Percentiles rank a stretch among this genome's conserved stretches.
phyloP scores from a whole-genome alignment of 345 rosid genomes.

The Acer yangbiense region DNA sequence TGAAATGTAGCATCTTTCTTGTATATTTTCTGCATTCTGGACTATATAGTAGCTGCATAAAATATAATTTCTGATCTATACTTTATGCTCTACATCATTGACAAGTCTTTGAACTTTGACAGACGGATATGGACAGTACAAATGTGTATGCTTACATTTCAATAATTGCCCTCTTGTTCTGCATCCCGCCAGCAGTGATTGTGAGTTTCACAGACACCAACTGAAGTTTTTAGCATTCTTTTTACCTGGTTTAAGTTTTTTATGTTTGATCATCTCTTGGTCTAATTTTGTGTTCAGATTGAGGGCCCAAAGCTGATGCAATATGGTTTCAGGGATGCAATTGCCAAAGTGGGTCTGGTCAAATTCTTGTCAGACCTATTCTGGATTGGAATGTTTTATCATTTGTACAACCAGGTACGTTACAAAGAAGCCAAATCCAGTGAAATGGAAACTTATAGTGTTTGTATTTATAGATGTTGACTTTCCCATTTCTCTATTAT shows the following conservation, averaged over 20 bases:
- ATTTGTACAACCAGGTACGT: constrained; percentile 52
- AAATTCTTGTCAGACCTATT: constrained; percentile 50
- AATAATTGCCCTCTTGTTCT: constrained; percentile 48
- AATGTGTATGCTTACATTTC: constrained; percentile 56
- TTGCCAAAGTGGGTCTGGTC: constrained; percentile 47
- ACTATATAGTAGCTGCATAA: background rate
- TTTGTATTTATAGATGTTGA: background rate
- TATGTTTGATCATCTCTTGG: background rate
- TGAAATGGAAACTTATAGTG: background rate
- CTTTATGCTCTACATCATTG: background rate
- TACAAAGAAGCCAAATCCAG: background rate
- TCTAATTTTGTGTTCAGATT: constrained; percentile 32
- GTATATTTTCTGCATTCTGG: background rate
- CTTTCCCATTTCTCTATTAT: background rate
- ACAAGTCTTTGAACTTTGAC: constrained; percentile 12
- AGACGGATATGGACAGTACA: constrained; percentile 61
- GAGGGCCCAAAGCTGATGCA: constrained; percentile 59
- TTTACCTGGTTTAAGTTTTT: constrained; percentile 6
- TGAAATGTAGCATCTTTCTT: background rate
- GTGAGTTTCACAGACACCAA: constrained; percentile 28
- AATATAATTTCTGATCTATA: background rate
- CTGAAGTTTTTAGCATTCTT: constrained; percentile 2
- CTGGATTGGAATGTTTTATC: constrained; percentile 61
- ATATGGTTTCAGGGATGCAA: constrained; percentile 49
- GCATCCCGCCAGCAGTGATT: constrained; percentile 50